phyloP scores from a whole-genome alignment of 768 basidiomycete genomes.

The Pleurotus eryngii region DNA sequence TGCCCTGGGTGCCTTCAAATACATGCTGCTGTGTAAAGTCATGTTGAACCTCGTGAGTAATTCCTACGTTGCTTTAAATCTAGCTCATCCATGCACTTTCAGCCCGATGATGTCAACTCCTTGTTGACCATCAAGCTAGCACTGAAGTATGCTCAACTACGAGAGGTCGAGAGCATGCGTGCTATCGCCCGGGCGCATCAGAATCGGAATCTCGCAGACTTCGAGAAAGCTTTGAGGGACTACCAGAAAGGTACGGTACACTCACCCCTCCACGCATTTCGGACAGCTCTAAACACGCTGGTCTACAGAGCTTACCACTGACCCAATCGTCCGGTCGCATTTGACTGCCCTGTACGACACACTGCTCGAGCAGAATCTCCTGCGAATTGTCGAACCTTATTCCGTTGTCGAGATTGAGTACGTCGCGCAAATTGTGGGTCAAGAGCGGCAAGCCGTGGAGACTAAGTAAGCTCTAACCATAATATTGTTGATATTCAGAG shows the following conservation, averaged over 20 bases:
- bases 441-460: conserved; percentile 86
- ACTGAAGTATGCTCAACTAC: conserved; percentile 78
- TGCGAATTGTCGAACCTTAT: conserved; percentile 95
- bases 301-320: conserved; percentile 80
- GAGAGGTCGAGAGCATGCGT: conserved; percentile 95
- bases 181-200: conserved; percentile 93
- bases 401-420: conserved; percentile 87
- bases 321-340: conserved; percentile 94
- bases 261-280: too few species aligned
- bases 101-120: conserved; percentile 93
- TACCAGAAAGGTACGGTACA: conserved; percentile 65
- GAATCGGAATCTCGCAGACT: conserved; percentile 83
- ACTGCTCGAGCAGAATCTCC: conserved; percentile 90
- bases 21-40: conserved; percentile 97
- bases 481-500: neutral
- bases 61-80: neutral
- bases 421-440: conserved; percentile 84
- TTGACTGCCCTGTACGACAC: conserved; percentile 94
- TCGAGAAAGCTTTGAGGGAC: conserved; percentile 82
- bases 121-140: conserved; percentile 87
- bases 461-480: conserved; percentile 63
- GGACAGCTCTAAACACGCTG: too few species aligned
- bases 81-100: neutral
- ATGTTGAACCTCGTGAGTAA: conserved; percentile 88
- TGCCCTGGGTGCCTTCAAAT: conserved; percentile 87